These are phyloP conservation scores for Isatis tinctoria DNA, from an alignment of 345 rosid species.

Conservation along the genomic window DNA sequence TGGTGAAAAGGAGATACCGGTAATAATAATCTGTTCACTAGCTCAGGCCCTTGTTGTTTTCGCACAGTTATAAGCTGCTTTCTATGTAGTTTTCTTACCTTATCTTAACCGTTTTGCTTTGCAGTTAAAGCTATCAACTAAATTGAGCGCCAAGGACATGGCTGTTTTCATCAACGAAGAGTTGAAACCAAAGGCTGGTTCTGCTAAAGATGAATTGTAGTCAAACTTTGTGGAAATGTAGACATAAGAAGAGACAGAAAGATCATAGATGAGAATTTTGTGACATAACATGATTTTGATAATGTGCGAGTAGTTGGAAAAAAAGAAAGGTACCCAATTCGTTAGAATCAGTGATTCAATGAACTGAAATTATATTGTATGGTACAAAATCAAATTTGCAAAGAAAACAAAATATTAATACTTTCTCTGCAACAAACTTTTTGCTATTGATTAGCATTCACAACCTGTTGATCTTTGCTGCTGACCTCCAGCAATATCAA, in stretches of 20 bases:
- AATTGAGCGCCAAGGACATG: conserved; percentile 37
- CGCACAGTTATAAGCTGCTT: too few species aligned
- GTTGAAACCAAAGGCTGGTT: neutral
- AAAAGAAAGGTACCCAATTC: neutral
- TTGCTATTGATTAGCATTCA: conserved; percentile 46
- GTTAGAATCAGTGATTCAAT: conserved; percentile 3
- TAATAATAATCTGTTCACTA: conserved; percentile 21
- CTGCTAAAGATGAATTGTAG: conserved; percentile 26
- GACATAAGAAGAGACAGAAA: neutral
- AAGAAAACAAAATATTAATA: neutral
- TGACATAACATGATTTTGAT: conserved; percentile 19
- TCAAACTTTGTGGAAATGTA: neutral
- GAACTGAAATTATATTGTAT: neutral
- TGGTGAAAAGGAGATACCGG: conserved; percentile 62
- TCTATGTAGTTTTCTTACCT: too few species aligned
- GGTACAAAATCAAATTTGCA: conserved; percentile 15
- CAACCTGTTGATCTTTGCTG: conserved; percentile 72
- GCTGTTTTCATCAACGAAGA: conserved; percentile 24
- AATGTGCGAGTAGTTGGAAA: neutral
- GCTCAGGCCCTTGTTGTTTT: neutral
- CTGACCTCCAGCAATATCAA: conserved; percentile 55
- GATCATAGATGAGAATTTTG: neutral
- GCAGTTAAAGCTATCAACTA: conserved; percentile 64
- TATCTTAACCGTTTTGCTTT: conserved; percentile 25
- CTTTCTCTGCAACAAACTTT: neutral